Base-by-base conservation (phyloP, 1,284 basidiomycete genomes). In the Cutaneotrichosporon sp. region DNA sequence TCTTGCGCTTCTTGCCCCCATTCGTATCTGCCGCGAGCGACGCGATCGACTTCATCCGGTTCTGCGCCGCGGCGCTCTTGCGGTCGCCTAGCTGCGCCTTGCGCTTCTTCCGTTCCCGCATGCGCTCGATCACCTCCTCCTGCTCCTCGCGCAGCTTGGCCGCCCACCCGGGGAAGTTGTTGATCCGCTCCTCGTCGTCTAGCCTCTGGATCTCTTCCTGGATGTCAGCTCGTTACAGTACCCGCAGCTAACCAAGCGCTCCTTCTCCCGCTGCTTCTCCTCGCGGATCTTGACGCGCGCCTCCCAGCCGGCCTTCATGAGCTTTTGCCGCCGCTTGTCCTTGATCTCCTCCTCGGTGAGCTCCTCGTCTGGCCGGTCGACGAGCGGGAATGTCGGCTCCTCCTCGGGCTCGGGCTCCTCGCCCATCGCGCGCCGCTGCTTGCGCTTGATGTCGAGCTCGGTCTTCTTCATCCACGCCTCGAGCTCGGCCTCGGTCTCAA, bases 1-100 rank as follows among this genome's bases (percentile, higher is more conserved):
- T 90, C 66, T 90, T 86, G 79, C 89, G 87, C 81, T 91, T 91
- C 81, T 90, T 74, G 47, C 74, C 75, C 1, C 86, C 82, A 14
- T 88, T 83, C 4, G 88, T 84, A 56, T 91, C 89, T 6, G 87
- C 88, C 0, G 95, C 97, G 22, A 99, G 82, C 43, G 87, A 89
- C 0, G 97, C 93, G 52, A 99, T 97, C 66, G 86, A 93, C 82
- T 98, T 97, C 95, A 99, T 99, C 66, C 95, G 82, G 53, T 91
- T 92, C 79, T 99, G 97, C 0, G 95, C 89, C 5, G 92, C 95
- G 3, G 94, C 90, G 67, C 92, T 95, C 81, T 99, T 99, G 47
- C 97, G 82, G 74, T 95, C 94, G 18, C 86, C 88, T 51, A 99
- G 81, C 51, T 94, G 92, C 7, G 89, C 91, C 71, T 87, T 90